Percentiles rank a stretch among this genome's conserved stretches.
These are phyloP conservation scores for Russula sp. DNA, from an alignment of 768 basidiomycete genomes.

Conservation along the genomic window DNA sequence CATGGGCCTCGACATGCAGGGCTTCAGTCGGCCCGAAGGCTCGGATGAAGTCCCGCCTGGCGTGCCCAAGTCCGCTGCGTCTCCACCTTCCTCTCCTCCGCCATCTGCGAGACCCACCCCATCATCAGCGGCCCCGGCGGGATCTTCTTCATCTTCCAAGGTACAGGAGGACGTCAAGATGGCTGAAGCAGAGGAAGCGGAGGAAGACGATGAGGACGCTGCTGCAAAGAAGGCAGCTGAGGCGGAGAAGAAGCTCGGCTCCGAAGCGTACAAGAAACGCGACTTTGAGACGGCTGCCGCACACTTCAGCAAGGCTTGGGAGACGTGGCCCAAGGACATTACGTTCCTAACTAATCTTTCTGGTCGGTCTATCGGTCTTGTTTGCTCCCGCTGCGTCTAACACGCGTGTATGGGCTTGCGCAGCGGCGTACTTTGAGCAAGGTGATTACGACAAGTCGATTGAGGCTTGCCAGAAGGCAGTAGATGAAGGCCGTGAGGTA, in stretches of 20 bases:
- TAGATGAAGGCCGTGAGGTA: slow-evolving; percentile 85
- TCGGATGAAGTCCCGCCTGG: slow-evolving; percentile 73
- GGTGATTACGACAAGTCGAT: slow-evolving; percentile 88
- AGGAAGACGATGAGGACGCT: slow-evolving; percentile 56
- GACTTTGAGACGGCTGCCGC: slow-evolving; percentile 70
- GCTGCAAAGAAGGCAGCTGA: slow-evolving; percentile 71
- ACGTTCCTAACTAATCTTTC: slow-evolving; percentile 89
- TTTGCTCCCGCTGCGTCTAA: not conserved
- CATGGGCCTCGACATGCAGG: slow-evolving; percentile 91
- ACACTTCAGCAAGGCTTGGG: slow-evolving; percentile 85
- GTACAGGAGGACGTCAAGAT: slow-evolving; percentile 55
- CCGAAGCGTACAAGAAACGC: slow-evolving; percentile 78
- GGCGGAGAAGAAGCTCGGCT: slow-evolving; percentile 70
- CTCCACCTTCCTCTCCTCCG: slow-evolving; percentile 33
- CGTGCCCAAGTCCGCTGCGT: slow-evolving; percentile 33
- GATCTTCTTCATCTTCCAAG: slow-evolving; percentile 30
- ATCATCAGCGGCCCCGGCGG: slow-evolving; percentile 32
- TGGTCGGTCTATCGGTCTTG: slow-evolving; percentile 37
- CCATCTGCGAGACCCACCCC: slow-evolving; percentile 31
- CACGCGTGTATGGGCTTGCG: not conserved
- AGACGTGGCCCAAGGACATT: slow-evolving; percentile 86
- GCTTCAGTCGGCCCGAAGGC: slow-evolving; percentile 76
- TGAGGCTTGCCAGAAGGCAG: slow-evolving; percentile 90
- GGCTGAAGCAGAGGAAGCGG: slow-evolving; percentile 44
- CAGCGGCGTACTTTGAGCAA: slow-evolving; percentile 91